phyloP scores from a whole-genome alignment of 305 asterid genomes.

The Fraxinus ornus region DNA sequence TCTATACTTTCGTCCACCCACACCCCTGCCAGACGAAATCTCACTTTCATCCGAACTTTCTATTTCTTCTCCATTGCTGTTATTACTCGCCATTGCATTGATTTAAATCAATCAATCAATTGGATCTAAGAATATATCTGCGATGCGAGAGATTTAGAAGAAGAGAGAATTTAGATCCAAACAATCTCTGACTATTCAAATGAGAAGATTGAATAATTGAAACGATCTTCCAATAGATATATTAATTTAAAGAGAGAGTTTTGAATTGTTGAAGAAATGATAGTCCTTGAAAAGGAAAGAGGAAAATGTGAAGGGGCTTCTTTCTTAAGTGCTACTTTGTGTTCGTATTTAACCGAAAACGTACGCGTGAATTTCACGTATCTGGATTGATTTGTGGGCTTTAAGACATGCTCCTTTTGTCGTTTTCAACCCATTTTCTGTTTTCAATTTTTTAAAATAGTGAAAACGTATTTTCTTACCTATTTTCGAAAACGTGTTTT shows the following conservation, averaged over 20 bases:
- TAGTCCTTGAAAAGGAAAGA: neutral
- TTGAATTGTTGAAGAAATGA: conserved; percentile 14
- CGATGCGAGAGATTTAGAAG: conserved; percentile 17
- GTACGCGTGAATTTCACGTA: neutral
- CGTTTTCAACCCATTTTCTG: no score
- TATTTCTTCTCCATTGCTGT: conserved; percentile 52
- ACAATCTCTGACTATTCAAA: conserved; percentile 35
- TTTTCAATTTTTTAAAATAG: no score
- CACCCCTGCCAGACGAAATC: conserved; percentile 51
- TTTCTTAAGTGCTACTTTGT: neutral
- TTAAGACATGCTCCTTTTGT: no score
- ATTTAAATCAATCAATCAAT: conserved; percentile 20
- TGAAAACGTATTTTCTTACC: no score
- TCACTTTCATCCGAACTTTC: conserved; percentile 62
- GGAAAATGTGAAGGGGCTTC: neutral
- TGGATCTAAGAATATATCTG: conserved; percentile 29
- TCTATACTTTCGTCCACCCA: conserved; percentile 72
- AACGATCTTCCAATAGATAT: neutral
- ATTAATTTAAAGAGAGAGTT: conserved; percentile 18
- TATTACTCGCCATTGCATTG: conserved; percentile 51
- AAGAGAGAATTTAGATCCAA: conserved; percentile 41
- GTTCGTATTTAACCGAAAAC: neutral
- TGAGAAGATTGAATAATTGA: conserved; percentile 21
- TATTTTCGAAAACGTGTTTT: no score
- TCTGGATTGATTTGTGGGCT: no score